Evolutionary conservation across 1,284 basidiomycete species (phyloP), one percentile per base, ranked within the genome.

Genomic region (Fomes fomentarius): DNA sequence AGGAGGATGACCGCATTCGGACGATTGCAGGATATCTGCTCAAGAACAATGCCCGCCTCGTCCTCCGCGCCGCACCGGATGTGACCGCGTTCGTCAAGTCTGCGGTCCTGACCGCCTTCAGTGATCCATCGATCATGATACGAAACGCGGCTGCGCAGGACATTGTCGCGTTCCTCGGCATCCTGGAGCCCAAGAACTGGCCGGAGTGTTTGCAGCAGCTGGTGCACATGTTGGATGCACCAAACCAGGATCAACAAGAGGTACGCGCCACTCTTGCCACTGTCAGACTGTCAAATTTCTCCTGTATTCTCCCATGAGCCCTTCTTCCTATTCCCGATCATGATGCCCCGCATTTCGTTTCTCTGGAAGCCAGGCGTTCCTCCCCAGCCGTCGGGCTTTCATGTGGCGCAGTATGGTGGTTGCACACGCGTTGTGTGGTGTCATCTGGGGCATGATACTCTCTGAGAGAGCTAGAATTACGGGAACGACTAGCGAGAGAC

Each of bases 11-110:
- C 65, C 89, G 91, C 40, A 94, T 96, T 69, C 85, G 96, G 53
- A 93, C 93, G 56, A 95, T 98, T 72, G 96, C 97, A 28, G 97
- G 96, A 50, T 91, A 98, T 66, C 82, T 99, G 31, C 86, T 99
- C 73, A 99, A 99, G 84, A 99, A 98, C 75, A 94, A 96, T 66
- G 85, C 87, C 37, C 79, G 85, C 53, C 80, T 89, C 64, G 84
- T 93, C 66, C 77, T 89, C 47, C 78, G 76, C 50, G 82, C 87
- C 12, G 75, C 84, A 22, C 76, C 78, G n/a, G 83, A 87, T 25
- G 89, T 91, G 7, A 77, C 85, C 37, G 78, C 81, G 33, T 98
- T 91, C 69, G 90, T 95, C 61, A 97, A 97, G 72, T 77, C 75
- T 12, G 85, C 90, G 35, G 85, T 96, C 37, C 82, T 98, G 17